These are phyloP conservation scores for Trebouxia gelatinosa DNA, from an alignment of 163 green algal genomes.

Conservation along the genomic window DNA sequence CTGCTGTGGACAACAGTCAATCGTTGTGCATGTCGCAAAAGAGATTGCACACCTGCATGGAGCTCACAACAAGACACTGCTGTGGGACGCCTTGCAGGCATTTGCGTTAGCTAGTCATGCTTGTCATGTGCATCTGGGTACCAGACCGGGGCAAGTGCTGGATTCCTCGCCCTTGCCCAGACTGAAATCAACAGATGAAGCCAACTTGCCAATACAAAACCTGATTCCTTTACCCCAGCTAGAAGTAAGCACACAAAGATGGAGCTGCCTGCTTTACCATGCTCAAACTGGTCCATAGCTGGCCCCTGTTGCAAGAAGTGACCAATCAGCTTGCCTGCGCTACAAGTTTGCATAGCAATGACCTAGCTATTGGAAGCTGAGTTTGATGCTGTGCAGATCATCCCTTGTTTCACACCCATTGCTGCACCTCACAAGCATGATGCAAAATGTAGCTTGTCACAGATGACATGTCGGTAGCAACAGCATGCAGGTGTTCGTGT, in stretches of 20 bases:
- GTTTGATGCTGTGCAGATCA: not conserved
- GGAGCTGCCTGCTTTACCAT: not conserved
- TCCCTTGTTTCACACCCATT: too few relatives aligned
- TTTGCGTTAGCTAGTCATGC: conserved; percentile 65
- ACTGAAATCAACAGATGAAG: conserved; percentile 39
- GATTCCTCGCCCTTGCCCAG: conserved; percentile 33
- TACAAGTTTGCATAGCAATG: too few relatives aligned
- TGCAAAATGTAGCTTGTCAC: too few relatives aligned
- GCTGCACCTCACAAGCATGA: too few relatives aligned
- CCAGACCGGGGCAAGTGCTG: not conserved
- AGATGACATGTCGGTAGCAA: not conserved
- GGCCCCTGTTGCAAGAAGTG: not conserved
- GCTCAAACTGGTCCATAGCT: not conserved
- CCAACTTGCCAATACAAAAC: conserved; percentile 58
- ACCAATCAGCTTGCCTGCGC: too few relatives aligned
- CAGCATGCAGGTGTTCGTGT: not conserved
- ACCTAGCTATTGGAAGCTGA: not conserved
- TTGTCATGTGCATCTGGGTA: conserved; percentile 42
- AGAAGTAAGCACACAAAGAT: not conserved
- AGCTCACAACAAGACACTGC: too few relatives aligned
- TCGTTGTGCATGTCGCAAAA: not conserved
- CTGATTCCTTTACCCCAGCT: conserved; percentile 48
- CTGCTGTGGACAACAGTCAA: not conserved
- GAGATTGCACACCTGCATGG: too few relatives aligned
- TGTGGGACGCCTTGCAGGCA: conserved; percentile 46